phyloP scores from a whole-genome alignment of 192 early-diverging fungal species.

The Backusella circina region DNA sequence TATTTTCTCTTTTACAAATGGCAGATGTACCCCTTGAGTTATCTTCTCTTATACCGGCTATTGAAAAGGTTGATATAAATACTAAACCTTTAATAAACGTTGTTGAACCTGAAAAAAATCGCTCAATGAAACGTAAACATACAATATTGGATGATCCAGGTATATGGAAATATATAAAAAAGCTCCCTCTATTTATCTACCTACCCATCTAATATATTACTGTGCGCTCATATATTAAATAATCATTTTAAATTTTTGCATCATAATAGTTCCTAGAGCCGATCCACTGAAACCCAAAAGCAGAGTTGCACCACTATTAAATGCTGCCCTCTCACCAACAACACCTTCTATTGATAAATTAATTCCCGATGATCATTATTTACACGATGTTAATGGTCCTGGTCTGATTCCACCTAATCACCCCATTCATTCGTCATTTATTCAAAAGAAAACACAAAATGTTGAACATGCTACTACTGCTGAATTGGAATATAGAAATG shows the following conservation, averaged over 20 bases:
- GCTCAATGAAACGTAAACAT: not conserved
- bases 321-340: not conserved
- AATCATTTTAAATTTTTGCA: not conserved
- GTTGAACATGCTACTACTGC: not conserved
- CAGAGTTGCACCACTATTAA: not conserved
- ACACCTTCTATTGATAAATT: conserved; percentile 1
- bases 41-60: not conserved
- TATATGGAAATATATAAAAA: not conserved
- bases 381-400: not conserved
- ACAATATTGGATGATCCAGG: not conserved
- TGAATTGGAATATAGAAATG: not conserved
- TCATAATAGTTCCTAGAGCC: not conserved
- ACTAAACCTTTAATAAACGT: not conserved
- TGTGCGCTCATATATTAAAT: not conserved
- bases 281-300: not conserved
- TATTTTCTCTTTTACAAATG: not conserved
- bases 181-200: not conserved
- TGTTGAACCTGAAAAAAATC: not conserved
- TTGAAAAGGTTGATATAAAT: not conserved
- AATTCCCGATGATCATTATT: not conserved
- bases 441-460: not conserved
- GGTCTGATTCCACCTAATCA: not conserved
- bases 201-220: not conserved
- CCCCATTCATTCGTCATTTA: not conserved
- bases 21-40: not conserved